phyloP scores from a whole-genome alignment of 768 basidiomycete species.

The Botryobasidium botryosum region DNA sequence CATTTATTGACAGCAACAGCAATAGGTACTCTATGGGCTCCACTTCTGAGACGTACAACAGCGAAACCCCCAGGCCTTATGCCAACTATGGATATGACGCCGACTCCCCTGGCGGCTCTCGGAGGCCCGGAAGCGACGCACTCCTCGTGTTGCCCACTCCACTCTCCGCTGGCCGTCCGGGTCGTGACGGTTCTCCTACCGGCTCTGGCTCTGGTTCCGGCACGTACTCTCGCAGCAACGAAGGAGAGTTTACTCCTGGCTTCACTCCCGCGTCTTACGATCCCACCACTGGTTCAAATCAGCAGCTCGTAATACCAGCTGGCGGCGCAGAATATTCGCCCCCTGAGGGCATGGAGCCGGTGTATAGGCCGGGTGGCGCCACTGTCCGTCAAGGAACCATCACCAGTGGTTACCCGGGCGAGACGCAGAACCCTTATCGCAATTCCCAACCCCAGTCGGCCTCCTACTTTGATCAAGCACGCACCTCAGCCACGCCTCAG shows the following conservation, averaged over 20 bases:
- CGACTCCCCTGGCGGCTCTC: neutral
- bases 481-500: neutral
- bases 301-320: conserved; percentile 9
- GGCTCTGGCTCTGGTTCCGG: conserved; percentile 10
- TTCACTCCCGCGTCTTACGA: conserved; percentile 10
- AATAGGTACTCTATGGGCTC: conserved; percentile 62
- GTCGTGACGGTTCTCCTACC: conserved; percentile 12
- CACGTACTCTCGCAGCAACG: conserved; percentile 1
- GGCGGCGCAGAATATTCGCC: neutral
- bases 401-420: conserved; percentile 27
- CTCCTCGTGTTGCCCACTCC: neutral
- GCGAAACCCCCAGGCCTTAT: conserved; percentile 2
- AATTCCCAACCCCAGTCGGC: conserved; percentile 27
- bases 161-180: too few relatives aligned
- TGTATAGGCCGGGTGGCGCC: neutral
- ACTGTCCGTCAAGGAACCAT: conserved; percentile 22
- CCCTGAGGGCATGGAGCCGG: neutral
- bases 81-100: neutral
- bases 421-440: conserved; percentile 43
- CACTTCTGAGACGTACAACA: conserved; percentile 52
- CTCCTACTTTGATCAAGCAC: neutral
- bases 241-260: conserved; percentile 6
- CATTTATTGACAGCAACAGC: neutral
- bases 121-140: neutral
- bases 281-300: conserved; percentile 12